Evolutionary conservation across 441 rosid species (phyloP), one percentile per base, ranked within the genome.

Genomic region (Pelargonium cotyledonis): DNA sequence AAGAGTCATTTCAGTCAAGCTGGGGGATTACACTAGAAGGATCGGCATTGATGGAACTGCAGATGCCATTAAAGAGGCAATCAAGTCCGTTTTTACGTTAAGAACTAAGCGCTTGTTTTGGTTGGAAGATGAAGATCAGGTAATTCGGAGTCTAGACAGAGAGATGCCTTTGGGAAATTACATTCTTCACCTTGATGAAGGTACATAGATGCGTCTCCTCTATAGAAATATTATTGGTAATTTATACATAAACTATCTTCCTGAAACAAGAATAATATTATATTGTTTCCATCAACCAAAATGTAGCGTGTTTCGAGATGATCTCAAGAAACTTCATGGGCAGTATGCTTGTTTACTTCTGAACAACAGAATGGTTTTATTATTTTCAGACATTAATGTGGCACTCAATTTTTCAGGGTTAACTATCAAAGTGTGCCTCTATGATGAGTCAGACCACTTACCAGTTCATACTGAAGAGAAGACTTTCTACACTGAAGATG

Each of bases 151-250:
- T 76, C 89, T 95, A 62, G 98, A 92, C 75, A 76, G 89, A 78
- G 97, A 95, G 74, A 92, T 95, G 99, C 99, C 99, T 68, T 47
- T 88, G 69, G 97, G 96, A 63, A 92, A 75, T 78, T 90, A 95
- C 81, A 81, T 75, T 21, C 98, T 95, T 67, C 92, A 83, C 80
- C 85, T 95, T 6, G 98, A 95, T 78, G 88, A 89, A 81, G 99
- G 97, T 91, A 80, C 74, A 61, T 60, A 65, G 12, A 66, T 64
- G 55, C 35, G 7, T 49, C 11, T 8, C 19, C 68, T 29, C 55
- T n/a, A 10, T 9, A 10, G 14, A 9, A 47, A 47, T n/a, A 47
- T 11, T 9, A 47, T 47, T 6, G 15, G 12, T 47, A 10, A 47
- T 47, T 9, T 47, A 47, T 10, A 47, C 12, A 47, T 35, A 21